Conservation (phyloP, 2,329 filamentous ascomycete genomes). For the Curvularia hawaiiensis region DNA sequence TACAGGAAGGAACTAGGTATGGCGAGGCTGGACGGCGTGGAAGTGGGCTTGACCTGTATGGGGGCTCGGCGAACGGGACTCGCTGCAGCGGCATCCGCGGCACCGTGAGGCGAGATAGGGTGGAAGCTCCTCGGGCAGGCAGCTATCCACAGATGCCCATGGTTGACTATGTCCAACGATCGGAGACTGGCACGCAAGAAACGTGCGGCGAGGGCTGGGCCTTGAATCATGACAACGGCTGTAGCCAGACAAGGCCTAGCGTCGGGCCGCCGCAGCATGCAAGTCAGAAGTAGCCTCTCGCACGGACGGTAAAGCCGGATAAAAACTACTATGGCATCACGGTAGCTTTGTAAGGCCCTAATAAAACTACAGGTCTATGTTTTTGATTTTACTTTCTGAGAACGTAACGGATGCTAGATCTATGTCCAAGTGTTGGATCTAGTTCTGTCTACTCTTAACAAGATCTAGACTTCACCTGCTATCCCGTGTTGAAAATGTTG, state of each 20-base stretch:
- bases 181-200: conserved; percentile 23
- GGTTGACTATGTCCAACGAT: conserved; percentile 30
- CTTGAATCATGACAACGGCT: conserved; percentile 27
- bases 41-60: conserved; percentile 32
- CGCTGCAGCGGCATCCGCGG: conserved; percentile 17
- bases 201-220: conserved; percentile 31
- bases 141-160: conserved; percentile 15
- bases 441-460: no score
- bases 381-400: no score
- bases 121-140: conserved; percentile 6
- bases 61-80: conserved; percentile 30
- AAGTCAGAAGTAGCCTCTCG: conserved; percentile 12
- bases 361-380: no score
- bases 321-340: no score
- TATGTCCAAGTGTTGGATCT: no score
- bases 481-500: no score
- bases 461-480: no score
- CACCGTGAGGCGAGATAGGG: conserved; percentile 10
- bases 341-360: no score
- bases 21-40: conserved; percentile 26
- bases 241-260: conserved; percentile 24
- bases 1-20: conserved; percentile 39
- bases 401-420: no score
- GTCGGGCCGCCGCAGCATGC: conserved; percentile 12
- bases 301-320: no score